Evolutionary conservation across 192 early-diverging fungal species (phyloP).

Genomic region (Diversispora eburnea): DNA sequence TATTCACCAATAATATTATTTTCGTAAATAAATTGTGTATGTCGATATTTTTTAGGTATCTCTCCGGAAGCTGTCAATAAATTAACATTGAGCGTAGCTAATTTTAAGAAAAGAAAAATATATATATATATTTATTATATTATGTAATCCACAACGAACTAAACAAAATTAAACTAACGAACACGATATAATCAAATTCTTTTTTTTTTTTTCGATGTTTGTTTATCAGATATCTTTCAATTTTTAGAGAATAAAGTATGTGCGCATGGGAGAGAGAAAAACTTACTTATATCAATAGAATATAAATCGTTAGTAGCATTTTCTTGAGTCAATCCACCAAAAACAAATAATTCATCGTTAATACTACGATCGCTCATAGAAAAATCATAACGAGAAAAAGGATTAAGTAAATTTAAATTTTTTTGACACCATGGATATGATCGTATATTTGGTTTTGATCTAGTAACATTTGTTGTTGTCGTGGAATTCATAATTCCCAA

Average conservation of each 20-base stretch:
- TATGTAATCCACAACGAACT: too few relatives aligned
- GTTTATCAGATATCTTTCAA: not conserved
- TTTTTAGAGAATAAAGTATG: not conserved
- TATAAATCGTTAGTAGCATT: conserved; percentile 37
- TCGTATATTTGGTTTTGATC: too few relatives aligned
- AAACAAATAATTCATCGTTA: conserved; percentile 39
- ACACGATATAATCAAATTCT: too few relatives aligned
- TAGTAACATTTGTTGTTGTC: too few relatives aligned
- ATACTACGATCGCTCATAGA: conserved; percentile 31
- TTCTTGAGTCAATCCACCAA: conserved; percentile 40
- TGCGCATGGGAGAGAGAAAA: not conserved
- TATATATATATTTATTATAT: too few relatives aligned
- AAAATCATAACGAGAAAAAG: conserved; percentile 38
- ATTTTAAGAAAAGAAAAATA: not conserved
- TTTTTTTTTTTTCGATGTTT: too few relatives aligned
- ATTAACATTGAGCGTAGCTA: conserved; percentile 38
- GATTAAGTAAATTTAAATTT: conserved; percentile 29
- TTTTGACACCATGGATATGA: conserved; percentile 26
- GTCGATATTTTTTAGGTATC: too few relatives aligned
- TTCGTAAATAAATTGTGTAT: too few relatives aligned
- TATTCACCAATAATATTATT: too few relatives aligned
- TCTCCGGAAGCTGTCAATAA: conserved; percentile 40
- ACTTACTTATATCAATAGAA: conserved; percentile 42
- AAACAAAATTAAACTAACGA: too few relatives aligned
- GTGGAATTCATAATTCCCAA: too few relatives aligned